Base-by-base conservation (phyloP, 495 filamentous ascomycete species). In the Podospora bellae-mahoneyi region DNA sequence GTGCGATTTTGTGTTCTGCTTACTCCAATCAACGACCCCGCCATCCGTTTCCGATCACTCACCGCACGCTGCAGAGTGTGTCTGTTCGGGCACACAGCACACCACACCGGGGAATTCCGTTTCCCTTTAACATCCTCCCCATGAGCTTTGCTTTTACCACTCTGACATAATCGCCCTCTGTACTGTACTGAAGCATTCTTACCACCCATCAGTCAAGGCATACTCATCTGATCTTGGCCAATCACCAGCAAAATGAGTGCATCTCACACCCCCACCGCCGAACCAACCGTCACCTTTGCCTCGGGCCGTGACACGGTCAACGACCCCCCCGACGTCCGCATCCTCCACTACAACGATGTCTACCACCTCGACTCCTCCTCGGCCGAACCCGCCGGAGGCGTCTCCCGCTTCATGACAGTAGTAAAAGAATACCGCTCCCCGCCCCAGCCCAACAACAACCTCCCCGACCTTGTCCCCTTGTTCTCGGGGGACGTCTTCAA, bases 401-500 rank as follows among this genome's bases (percentile, higher is more conserved):
- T 88, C 44, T 78, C 91, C 7, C 86, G 93, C 23, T 97, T 97
- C 78, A 88, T 94, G 69, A 86, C 88, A n/a, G 81, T 95, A 9
- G 80, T 86, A 54, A 88, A 92, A 60, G 79, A 92, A 76, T 97
- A 96, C 78, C 86, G 88, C 23, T 78, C 81, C 2, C 79, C 85
- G 61, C 83, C 15, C 78, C 78, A 23, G 95, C 85, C 74, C 73
- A 79, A 23, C 23, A 23, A 1, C 23, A 23, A 23, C 84, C 78
- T 7, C 89, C 83, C 91, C 5, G 78, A 85, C 18, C 79, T 92
- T 13, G 76, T 96, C 9, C 94, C 91, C 6, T 83, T 97, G 69
- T 97, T 97, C 79, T 95, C 92, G 9, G 93, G 93, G 48, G 93
- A 97, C 84, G 92, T 89, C 3, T 97, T 93, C 79, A 96, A 97